phyloP scores from a whole-genome alignment of 306 rosid genomes.

The Lathyrus tuberosus region DNA sequence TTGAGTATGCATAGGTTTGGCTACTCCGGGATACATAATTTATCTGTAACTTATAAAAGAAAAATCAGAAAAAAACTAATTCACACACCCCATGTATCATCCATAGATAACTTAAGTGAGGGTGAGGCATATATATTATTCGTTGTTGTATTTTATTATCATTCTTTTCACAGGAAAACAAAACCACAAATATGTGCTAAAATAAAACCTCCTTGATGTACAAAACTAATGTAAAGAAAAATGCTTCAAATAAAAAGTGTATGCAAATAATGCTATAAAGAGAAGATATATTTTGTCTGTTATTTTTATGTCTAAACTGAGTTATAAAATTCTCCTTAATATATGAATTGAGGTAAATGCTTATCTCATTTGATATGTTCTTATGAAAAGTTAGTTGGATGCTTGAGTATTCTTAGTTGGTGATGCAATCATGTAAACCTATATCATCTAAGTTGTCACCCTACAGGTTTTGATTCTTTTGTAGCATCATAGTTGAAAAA shows the following conservation, averaged over 20 bases:
- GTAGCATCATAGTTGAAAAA: conserved; percentile 33
- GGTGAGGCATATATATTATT: conserved; percentile 13
- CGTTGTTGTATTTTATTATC: conserved; percentile 39
- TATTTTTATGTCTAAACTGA: neutral
- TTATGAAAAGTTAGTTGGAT: conserved; percentile 24
- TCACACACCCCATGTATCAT: neutral
- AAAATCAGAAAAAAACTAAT: conserved; percentile 16
- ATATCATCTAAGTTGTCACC: conserved; percentile 35
- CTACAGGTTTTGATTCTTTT: conserved; percentile 9
- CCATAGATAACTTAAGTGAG: conserved; percentile 30
- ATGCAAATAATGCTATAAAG: conserved; percentile 10
- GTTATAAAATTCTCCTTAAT: neutral
- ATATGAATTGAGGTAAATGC: conserved; percentile 24
- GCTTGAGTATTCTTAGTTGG: conserved; percentile 31
- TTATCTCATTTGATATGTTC: conserved; percentile 29
- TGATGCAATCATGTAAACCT: conserved; percentile 42
- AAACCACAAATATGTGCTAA: neutral
- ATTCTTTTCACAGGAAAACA: conserved; percentile 22
- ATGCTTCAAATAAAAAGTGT: conserved; percentile 14
- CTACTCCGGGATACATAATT: conserved; percentile 26
- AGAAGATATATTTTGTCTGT: neutral
- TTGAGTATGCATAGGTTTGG: conserved; percentile 57
- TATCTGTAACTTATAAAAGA: conserved; percentile 7
- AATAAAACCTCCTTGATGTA: conserved; percentile 39
- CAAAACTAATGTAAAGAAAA: conserved; percentile 13